Base-by-base conservation (phyloP, 1,284 basidiomycete species). In the Rhodotorula sp. region DNA sequence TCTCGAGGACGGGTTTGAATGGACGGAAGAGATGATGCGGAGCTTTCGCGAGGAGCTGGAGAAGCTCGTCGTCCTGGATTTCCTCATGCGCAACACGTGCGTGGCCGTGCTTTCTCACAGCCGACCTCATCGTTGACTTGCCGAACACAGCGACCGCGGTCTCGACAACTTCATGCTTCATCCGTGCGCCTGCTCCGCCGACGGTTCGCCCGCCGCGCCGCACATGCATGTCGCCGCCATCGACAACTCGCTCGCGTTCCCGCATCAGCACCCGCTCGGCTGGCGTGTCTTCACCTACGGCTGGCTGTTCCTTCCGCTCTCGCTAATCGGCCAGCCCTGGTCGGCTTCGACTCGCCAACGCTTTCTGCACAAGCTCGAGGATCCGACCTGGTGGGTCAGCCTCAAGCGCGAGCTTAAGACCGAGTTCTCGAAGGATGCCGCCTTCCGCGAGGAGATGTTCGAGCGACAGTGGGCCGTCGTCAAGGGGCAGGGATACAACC, bases 201-300 rank as follows among this genome's bases (percentile, higher is more conserved):
- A 27, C 27, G 12, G n/a, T 9, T 53, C 54, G 12, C 56, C 48
- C 7, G 23, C 61, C 4, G 77, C 49, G 74, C 80, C 66, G 45
- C 91, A 92, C 78, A 90, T 93, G 60, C 91, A 91, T 66, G 61
- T 77, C 52, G 75, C 80, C n/a, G 93, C 93, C 16, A 96, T 96
- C 72, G 93, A 96, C 80, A 96, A 96, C 80, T 93, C 91, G 0
- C 86, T 97, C 42, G 92, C 91, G 0, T 97, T 95, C 79, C 93
- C 83, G 3, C 81, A 83, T 68, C 78, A 81, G 58, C 81, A 95
- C 78, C 93, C 93, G 0, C 87, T 88, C 73, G 93, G 93, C 41
- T 94, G 92, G 90, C 87, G 93, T 50, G 89, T 89, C 34, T 95
- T 92, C 79, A 92, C 92, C 0, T 96, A 93, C 78, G 93, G 93